Evolutionary conservation across 805 yeast species (phyloP), one percentile per base, ranked within the genome.

Genomic region (Teunomyces pallodes): DNA sequence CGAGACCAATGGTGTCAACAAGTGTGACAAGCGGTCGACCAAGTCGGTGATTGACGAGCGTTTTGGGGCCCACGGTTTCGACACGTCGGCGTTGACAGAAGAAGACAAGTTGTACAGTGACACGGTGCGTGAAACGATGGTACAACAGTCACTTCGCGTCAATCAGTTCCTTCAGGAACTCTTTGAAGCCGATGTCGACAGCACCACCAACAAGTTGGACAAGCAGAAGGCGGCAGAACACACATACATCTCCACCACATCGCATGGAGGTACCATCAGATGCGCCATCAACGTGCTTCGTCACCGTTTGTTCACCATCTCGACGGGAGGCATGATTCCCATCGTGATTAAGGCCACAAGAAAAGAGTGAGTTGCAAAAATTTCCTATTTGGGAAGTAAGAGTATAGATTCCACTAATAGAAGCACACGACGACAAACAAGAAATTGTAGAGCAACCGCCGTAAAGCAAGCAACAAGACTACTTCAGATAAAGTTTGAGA

Each of bases 301-400:
- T 3, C 87, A 83, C 59, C 71, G 86, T 48, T 67, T 72, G n/a
- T 77, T 82, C 56, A 72, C 81, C 20, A 75, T 83, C 40, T 76
- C 82, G 29, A 82, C 87, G 1, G 87, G 87, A 6, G 84, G 85
- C n/a, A 76, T 82, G 73, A 79, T 83, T 10, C 83, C 84, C 3
- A 69, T 80, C 28, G 79, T 82, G 3, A 74, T 83, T 17, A 79
- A 77, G 57, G 84, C 73, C 6, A 62, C 67, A 4, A 51, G 47
- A 40, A 45, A 36, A 36, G 35, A 32, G 17, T 20, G 24, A 20
- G 39, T 32, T 32, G 35, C 35, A 32, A 36, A 36, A 36, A 16
- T 36, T 36, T 9, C 32, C 32, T 12, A 39, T 17, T 16, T 10
- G 14, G 39, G 35, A 32, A 32, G 35, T 20, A 20, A 20, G 24